Evolutionary conservation across 208 protist species (phyloP), one percentile per base, ranked within the genome.

Genomic region (Wallacemonas sp.): DNA sequence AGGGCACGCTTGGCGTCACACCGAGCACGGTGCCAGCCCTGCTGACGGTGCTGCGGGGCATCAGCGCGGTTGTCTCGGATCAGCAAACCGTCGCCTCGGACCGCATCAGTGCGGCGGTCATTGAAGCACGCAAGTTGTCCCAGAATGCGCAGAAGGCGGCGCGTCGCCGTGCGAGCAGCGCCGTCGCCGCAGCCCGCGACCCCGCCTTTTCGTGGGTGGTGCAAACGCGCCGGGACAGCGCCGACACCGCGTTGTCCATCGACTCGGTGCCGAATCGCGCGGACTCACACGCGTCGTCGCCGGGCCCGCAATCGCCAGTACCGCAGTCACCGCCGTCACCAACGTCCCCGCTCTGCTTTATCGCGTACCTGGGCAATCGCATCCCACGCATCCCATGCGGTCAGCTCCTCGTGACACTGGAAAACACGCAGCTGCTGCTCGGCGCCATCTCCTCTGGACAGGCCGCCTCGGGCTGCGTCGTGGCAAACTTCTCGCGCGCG

Each of bases 21-120:
- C 90, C 90, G 47, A 90, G 75, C 57, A 93, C 90, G 17, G 83
- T 84, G 2, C 85, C 87, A 0, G 80, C 83, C 9, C 72, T 93
- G 27, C 48, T 96, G 0, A 80, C 54, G 62, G 72, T 86, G 8
- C 60, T 93, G 49, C 76, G 67, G 29, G 76, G 71, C 57, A 68
- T 87, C 43, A 86, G 90, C 55, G 56, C 58, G 29, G 76, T 88
- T 48, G 68, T 93, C 19, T 54, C 76, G 1, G 76, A 79, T 24
- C 90, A 92, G 64, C 64, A 78, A 26, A 63, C 60, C 61, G 47
- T 73, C 19, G 79, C 86, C 0, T 34, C 43, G 5, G 26, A 34
- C 26, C 43, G 43, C 60, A 34, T 32, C 58, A 16, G 23, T 46
- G 38, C 21, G 8, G 21, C 32, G 16, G 27, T 30, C 23, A 26